Percentiles rank a stretch among this genome's conserved stretches.
Evolutionary conservation across 805 yeast genomes (phyloP).

Genomic region (Wickerhamomyces canadensis): DNA sequence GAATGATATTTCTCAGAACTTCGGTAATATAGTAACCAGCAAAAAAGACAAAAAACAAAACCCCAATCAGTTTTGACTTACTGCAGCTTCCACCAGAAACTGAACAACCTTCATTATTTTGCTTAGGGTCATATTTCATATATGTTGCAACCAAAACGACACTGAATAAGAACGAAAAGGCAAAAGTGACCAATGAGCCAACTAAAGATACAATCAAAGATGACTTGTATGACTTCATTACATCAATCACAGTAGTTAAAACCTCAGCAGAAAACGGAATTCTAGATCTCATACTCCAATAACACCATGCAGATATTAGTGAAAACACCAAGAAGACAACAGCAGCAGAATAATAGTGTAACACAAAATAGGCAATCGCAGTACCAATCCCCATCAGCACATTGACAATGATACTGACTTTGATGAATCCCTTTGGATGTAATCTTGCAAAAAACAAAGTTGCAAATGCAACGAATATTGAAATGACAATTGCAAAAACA

Average conservation of each 20-base stretch:
- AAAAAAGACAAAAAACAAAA: slow-evolving; percentile 68
- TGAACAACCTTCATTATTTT: slow-evolving; percentile 46
- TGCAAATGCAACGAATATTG: slow-evolving; percentile 49
- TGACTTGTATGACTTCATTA: slow-evolving; percentile 67
- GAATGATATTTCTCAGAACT: slow-evolving; percentile 74
- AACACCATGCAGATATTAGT: slow-evolving; percentile 57
- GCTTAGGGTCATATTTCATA: slow-evolving; percentile 64
- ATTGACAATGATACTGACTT: slow-evolving; percentile 61
- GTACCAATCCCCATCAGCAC: slow-evolving; percentile 68
- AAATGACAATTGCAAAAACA: slow-evolving; percentile 56
- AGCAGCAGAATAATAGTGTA: slow-evolving; percentile 74
- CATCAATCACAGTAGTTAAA: slow-evolving; percentile 68
- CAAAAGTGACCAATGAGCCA: slow-evolving; percentile 56
- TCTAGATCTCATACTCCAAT: slow-evolving; percentile 64
- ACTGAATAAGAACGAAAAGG: slow-evolving; percentile 61
- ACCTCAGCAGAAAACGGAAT: slow-evolving; percentile 73
- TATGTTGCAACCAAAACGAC: slow-evolving; percentile 70
- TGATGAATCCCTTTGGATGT: slow-evolving; percentile 63
- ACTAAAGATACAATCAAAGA: slow-evolving; percentile 53
- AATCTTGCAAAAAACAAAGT: slow-evolving; percentile 59
- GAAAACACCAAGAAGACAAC: slow-evolving; percentile 67
- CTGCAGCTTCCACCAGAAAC: slow-evolving; percentile 50
- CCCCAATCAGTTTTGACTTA: slow-evolving; percentile 57
- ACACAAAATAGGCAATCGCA: slow-evolving; percentile 64
- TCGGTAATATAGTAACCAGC: slow-evolving; percentile 83